These are phyloP conservation scores for Nigrograna mackinnonii DNA, from an alignment of 2,329 filamentous ascomycete genomes.

Conservation along the genomic window DNA sequence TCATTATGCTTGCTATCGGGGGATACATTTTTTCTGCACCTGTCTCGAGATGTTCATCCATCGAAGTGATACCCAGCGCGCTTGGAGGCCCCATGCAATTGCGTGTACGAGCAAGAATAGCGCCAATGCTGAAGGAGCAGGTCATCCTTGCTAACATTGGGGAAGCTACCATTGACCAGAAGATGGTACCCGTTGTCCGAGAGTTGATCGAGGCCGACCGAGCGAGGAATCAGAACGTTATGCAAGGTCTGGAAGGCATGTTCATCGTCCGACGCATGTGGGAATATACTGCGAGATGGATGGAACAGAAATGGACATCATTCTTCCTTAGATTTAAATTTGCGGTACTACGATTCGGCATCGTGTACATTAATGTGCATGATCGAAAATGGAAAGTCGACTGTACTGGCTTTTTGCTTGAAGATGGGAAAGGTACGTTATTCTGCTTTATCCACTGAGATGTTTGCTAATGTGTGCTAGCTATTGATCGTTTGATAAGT, in stretches of 20 bases:
- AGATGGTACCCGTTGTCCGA: constrained; percentile 31
- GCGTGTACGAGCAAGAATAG: constrained; percentile 27
- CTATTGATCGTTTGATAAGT: constrained; percentile 33
- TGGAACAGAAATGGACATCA: constrained; percentile 39
- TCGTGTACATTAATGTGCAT: constrained; percentile 30
- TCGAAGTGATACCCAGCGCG: constrained; percentile 33
- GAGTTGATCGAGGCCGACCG: constrained; percentile 35
- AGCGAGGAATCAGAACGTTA: constrained; percentile 26
- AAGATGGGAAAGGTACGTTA: constrained; percentile 37
- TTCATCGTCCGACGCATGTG: constrained; percentile 23
- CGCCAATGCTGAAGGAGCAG: constrained; percentile 27
- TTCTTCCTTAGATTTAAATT: constrained; percentile 41
- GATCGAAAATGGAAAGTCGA: constrained; percentile 41
- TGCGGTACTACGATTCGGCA: constrained; percentile 35
- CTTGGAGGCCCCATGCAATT: constrained; percentile 32
- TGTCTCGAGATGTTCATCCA: constrained; percentile 27
- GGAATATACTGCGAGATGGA: constrained; percentile 32
- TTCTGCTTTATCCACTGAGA: background rate
- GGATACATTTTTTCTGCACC: constrained; percentile 35
- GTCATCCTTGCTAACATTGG: constrained; percentile 31
- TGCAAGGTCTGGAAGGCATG: constrained; percentile 26
- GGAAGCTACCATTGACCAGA: constrained; percentile 32
- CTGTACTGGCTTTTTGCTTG: constrained; percentile 34
- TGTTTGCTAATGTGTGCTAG: constrained; percentile 18
- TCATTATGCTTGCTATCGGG: constrained; percentile 31